Evolutionary conservation across 2,329 filamentous ascomycete species (phyloP).

Genomic region (Aspergillus texensis): DNA sequence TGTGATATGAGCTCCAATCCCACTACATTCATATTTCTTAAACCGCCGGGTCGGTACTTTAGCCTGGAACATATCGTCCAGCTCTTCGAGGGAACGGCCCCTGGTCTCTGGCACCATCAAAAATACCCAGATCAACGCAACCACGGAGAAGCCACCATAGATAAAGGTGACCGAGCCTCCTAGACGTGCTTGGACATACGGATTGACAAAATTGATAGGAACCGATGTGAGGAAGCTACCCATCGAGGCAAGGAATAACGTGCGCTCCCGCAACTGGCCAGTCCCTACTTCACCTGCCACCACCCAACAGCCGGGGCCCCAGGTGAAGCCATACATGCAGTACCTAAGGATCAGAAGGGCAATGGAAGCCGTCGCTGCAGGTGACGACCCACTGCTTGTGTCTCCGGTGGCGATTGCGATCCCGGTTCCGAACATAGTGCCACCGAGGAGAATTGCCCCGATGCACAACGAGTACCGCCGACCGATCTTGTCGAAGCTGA

Average conservation of each 20-base stretch:
- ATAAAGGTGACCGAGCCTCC: neutral
- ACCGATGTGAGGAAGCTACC: neutral
- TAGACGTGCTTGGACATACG: neutral
- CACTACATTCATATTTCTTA: neutral
- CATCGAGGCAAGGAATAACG: neutral
- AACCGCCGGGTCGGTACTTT: neutral
- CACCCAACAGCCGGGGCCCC: neutral
- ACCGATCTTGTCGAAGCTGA: conserved; percentile 13
- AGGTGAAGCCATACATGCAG: neutral
- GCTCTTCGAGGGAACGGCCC: neutral
- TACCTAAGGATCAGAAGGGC: neutral
- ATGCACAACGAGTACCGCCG: conserved; percentile 11
- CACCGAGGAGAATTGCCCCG: neutral
- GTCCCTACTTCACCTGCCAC: neutral
- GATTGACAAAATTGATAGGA: neutral
- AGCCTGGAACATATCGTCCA: neutral
- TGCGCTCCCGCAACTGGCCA: neutral
- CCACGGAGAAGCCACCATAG: neutral
- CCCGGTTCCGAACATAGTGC: neutral
- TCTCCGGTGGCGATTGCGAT: neutral
- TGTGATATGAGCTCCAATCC: neutral
- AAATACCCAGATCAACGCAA: neutral
- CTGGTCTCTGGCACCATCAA: neutral
- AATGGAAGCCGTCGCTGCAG: neutral
- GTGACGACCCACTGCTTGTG: neutral